Evolutionary conservation across 108 stramenopile genomes (phyloP), one percentile per base, ranked within the genome.

Genomic region (Conticribra weissflogii): DNA sequence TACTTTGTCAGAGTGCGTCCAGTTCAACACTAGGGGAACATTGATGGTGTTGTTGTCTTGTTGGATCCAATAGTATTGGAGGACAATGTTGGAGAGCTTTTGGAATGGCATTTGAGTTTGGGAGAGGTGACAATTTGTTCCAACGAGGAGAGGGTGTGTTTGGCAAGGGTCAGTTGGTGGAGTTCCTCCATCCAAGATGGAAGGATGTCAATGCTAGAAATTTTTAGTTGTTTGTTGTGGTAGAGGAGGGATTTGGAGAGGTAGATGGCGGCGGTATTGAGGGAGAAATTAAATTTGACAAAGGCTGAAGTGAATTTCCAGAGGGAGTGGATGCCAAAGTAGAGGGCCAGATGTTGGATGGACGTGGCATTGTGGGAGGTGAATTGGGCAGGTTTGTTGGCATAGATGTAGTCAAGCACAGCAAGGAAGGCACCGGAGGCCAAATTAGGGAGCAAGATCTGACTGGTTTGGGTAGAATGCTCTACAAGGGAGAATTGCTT

Each of bases 391-490:
- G 49, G 69, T 34, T 76, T 83, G 63, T 74, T 70, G 29, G 29
- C 65, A 44, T 76, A 83, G 3, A 81, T 72, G 56, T 71, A 81
- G 44, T 81, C 83, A n/a, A 83, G 25, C 27, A 83, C 64, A 32
- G 51, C 48, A 9, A 75, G 79, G 46, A 83, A 80, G 0, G 71
- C 69, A 59, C 71, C 71, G 9, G 83, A 79, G 2, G 83, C 79
- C 2, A 79, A 77, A 21, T 52, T 47, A 57, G 80, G 69, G 2
- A 83, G 50, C 15, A 44, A 34, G 45, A 83, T 83, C 1, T 52
- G 52, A 49, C 78, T 83, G 16, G 68, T 68, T 44, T 47, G 45
- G 17, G 65, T 79, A 50, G 73, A 51, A 54, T 49, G 60, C 54
- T 83, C 82, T 1, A 78, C 59, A 19, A 83, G 70, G 18, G 71